Conservation (phyloP, 495 filamentous ascomycete species). For the Hyaloscypha hepaticicola region DNA sequence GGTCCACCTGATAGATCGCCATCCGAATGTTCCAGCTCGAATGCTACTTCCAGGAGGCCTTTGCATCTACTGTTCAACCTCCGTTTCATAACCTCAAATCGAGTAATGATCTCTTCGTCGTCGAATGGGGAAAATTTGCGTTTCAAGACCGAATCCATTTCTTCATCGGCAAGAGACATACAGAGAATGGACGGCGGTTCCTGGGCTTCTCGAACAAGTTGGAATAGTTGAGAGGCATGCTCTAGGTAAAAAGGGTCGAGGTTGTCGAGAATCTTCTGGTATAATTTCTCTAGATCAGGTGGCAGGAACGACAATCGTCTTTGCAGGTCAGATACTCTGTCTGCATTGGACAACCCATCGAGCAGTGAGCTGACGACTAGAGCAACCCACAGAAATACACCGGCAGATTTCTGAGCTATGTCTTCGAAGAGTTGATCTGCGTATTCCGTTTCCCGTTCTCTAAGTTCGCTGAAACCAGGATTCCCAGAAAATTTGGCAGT, state of each 20-base stretch:
- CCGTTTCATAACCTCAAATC: not conserved
- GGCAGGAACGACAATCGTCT: slow-evolving; percentile 26
- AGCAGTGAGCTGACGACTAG: slow-evolving; percentile 32
- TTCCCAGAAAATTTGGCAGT: slow-evolving; percentile 22
- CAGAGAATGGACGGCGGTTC: slow-evolving; percentile 20
- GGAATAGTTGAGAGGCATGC: slow-evolving; percentile 31
- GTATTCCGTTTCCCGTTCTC: not conserved
- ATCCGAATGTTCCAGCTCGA: not conserved
- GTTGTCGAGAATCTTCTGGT: slow-evolving; percentile 32
- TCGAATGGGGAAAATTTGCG: not conserved
- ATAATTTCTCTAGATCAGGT: slow-evolving; percentile 29
- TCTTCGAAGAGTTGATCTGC: slow-evolving; percentile 15
- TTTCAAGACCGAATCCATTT: not conserved
- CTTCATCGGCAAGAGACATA: slow-evolving; percentile 34
- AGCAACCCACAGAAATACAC: slow-evolving; percentile 38
- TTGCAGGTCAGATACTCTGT: slow-evolving; percentile 29
- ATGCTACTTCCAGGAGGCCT: not conserved
- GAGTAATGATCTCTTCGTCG: not conserved
- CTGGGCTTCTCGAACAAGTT: slow-evolving; percentile 18
- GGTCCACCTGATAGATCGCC: not conserved
- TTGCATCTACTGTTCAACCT: slow-evolving; percentile 7
- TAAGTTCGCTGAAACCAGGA: slow-evolving; percentile 17
- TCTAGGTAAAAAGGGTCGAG: slow-evolving; percentile 31
- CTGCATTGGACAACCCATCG: slow-evolving; percentile 23
- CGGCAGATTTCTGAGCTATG: slow-evolving; percentile 27